phyloP scores from a whole-genome alignment of 1,139 yeast genomes.

The Kurtzmaniella natalensis region DNA sequence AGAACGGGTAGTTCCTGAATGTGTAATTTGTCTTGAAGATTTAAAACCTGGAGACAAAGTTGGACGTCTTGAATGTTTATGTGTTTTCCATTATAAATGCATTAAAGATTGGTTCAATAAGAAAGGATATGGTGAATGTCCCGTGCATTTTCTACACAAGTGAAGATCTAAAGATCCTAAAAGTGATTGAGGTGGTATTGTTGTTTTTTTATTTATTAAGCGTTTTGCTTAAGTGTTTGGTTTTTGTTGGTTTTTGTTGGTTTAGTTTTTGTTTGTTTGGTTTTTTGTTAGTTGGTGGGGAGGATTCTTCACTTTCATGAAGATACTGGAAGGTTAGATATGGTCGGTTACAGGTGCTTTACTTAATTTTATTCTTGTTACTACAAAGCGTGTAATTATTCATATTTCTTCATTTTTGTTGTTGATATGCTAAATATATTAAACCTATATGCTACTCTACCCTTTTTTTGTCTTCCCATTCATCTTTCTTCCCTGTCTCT shows the following conservation, averaged over 20 bases:
- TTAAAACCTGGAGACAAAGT: conserved; percentile 82
- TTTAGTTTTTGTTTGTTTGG: neutral
- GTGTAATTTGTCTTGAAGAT: conserved; percentile 92
- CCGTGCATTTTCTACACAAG: conserved; percentile 58
- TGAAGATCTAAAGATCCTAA: conserved; percentile 8
- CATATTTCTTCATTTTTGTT: no score
- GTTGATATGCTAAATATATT: no score
- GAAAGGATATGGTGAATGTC: conserved; percentile 84
- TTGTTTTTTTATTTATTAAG: neutral
- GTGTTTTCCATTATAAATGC: conserved; percentile 89
- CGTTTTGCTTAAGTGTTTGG: neutral
- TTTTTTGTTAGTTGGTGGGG: neutral
- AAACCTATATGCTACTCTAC: neutral
- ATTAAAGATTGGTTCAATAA: conserved; percentile 86
- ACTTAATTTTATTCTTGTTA: no score
- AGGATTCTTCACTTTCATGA: neutral
- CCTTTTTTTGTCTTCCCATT: neutral
- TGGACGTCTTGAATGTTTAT: conserved; percentile 88
- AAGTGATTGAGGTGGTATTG: neutral
- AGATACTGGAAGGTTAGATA: no score
- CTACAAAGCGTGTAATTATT: no score
- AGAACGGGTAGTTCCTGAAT: conserved; percentile 56
- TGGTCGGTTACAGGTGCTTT: no score
- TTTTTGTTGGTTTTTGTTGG: neutral
- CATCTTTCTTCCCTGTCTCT: conserved; percentile 47